These are phyloP conservation scores for Hyaloscypha hepaticicola DNA, from an alignment of 495 filamentous ascomycete genomes.

Conservation along the genomic window DNA sequence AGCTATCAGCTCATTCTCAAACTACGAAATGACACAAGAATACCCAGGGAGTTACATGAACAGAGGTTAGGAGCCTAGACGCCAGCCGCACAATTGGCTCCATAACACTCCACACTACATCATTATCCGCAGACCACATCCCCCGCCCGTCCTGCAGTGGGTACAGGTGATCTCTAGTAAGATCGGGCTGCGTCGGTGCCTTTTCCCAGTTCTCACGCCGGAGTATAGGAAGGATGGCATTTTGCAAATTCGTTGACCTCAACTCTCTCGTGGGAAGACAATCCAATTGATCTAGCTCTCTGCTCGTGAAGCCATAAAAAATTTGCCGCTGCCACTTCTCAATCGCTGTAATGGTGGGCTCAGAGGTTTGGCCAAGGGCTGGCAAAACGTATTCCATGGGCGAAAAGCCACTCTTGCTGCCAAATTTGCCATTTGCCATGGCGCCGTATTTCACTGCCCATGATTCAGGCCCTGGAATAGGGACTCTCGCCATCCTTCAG, in stretches of 20 bases:
- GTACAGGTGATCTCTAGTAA: constrained; percentile 7
- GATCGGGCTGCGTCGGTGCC: background rate
- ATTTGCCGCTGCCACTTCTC: background rate
- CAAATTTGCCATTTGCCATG: background rate
- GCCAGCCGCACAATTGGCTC: constrained; percentile 9
- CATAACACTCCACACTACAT: constrained; percentile 16
- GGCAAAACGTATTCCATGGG: background rate
- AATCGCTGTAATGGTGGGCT: background rate
- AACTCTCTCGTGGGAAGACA: constrained; percentile 18
- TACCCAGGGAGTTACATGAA: constrained; percentile 15
- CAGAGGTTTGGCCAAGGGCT: background rate
- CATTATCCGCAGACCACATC: constrained; percentile 10
- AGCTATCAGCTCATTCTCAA: background rate
- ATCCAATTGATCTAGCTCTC: constrained; percentile 10
- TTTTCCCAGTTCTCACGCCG: background rate
- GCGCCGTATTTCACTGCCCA: background rate
- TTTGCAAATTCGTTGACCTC: constrained; percentile 4
- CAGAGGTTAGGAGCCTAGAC: constrained; percentile 11
- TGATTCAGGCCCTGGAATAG: background rate
- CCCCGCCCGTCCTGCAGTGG: constrained; percentile 13
- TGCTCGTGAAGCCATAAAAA: constrained; percentile 6
- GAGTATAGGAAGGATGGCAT: constrained; percentile 6
- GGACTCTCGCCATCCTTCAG: background rate
- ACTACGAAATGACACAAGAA: background rate
- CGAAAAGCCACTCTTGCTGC: background rate